Base-by-base conservation (phyloP, 2,329 filamentous ascomycete genomes). In the Fusarium redolens region DNA sequence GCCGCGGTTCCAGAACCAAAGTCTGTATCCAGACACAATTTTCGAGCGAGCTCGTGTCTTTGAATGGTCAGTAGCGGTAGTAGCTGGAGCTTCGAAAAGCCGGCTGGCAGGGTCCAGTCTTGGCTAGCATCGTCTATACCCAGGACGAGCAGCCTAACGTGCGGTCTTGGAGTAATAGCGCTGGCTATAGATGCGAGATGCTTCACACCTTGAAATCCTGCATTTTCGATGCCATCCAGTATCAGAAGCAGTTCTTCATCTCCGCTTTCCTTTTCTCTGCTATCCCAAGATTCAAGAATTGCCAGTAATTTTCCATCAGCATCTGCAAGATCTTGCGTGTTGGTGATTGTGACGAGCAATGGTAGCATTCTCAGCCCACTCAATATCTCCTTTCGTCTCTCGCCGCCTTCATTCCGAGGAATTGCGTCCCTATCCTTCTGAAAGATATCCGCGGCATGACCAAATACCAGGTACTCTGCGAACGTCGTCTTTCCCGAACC, bases 241-340 rank as follows among this genome's bases (percentile, higher is more conserved):
- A 51, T 51, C 11, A 51, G 14, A 22, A 51, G 48, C 4, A 51
- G n/a, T 3, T 20, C 31, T 4, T 25, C 31, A 17, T 18, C 2
- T 4, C 17, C 20, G 0, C 0, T 4, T 18, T 14, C 31, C 4
- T 51, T 18, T 51, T 14, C 15, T 20, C 48, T 37, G 5, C 7
- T 7, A 9, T 18, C 31, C 48, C 48, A 51, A 37, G 15, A 51
- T 25, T 51, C 20, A 6, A 51, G 31, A 22, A 37, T 22, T 9
- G 2, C n/a, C 4, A 1, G 14, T 5, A 51, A 4, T 1, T 51
- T 51, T 0, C 15, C 15, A 22, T 18, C 48, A 14, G 13, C 1
- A 37, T 37, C 17, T 51, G 6, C 48, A 33, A 51, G 48, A 10
- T 33, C 31, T 37, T 51, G 48, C 48, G 4, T 51, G 7, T 13